Percentiles rank a stretch among this genome's conserved stretches.
These are phyloP conservation scores for Fragosphaeria purpurea DNA, from an alignment of 2,329 filamentous ascomycete genomes.

Conservation along the genomic window DNA sequence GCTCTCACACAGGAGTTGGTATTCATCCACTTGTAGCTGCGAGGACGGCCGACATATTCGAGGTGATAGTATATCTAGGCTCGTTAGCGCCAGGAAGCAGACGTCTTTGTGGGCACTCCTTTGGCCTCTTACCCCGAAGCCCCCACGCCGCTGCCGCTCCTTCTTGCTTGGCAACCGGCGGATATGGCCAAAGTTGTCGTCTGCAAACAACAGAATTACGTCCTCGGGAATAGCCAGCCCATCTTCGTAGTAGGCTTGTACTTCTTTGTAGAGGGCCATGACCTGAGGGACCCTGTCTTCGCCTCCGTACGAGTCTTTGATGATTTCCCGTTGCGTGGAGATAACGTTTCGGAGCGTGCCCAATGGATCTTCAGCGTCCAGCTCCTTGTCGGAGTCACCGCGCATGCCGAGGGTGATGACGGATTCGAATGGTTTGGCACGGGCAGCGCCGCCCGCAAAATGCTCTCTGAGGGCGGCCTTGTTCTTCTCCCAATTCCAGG, in stretches of 20 bases:
- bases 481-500: constrained; percentile 39
- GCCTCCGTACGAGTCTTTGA: too few relatives aligned
- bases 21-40: constrained; percentile 54
- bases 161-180: constrained; percentile 37
- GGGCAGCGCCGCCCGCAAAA: constrained; percentile 44
- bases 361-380: constrained; percentile 40
- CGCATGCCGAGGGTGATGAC: constrained; percentile 52
- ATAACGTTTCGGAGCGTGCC: constrained; percentile 44
- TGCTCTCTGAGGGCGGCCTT: constrained; percentile 39
- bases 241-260: constrained; percentile 51
- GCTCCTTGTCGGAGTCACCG: constrained; percentile 45
- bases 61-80: constrained; percentile 40
- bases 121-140: too few relatives aligned
- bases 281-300: too few relatives aligned
- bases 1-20: constrained; percentile 29
- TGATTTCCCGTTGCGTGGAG: constrained; percentile 28
- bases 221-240: constrained; percentile 51
- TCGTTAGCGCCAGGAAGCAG: too few relatives aligned
- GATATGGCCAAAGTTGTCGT: constrained; percentile 54
- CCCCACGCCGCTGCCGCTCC: too few relatives aligned
- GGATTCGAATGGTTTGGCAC: constrained; percentile 46
- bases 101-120: too few relatives aligned
- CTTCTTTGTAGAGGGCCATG: constrained; percentile 32
- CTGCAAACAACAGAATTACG: constrained; percentile 51
- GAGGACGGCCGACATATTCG: constrained; percentile 51